Conservation (phyloP, 306 rosid species). For the Quercus wislizeni region DNA sequence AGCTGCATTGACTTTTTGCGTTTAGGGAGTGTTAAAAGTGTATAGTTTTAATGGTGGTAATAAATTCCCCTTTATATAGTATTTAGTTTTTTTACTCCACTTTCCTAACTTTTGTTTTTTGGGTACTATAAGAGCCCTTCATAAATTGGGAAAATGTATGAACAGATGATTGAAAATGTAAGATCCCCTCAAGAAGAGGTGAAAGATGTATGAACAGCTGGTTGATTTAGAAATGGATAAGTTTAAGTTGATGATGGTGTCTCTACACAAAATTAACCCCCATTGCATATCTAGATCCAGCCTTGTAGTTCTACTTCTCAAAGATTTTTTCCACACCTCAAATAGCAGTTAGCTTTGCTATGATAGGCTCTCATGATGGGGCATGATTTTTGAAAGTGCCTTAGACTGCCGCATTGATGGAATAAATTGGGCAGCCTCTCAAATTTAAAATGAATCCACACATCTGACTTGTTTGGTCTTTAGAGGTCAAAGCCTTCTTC, state of each 20-base stretch:
- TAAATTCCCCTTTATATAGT: too few relatives aligned
- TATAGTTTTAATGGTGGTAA: neutral
- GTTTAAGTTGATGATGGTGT: neutral
- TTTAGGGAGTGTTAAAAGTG: neutral
- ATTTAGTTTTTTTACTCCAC: neutral
- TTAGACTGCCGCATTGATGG: too few relatives aligned
- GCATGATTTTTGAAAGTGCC: too few relatives aligned
- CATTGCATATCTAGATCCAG: neutral
- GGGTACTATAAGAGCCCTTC: neutral
- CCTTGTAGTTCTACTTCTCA: neutral
- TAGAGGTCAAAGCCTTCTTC: too few relatives aligned
- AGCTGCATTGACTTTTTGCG: neutral
- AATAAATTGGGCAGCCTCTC: too few relatives aligned
- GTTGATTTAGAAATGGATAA: neutral
- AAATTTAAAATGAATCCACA: too few relatives aligned
- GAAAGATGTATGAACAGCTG: too few relatives aligned
- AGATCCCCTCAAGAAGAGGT: too few relatives aligned
- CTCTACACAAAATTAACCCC: neutral
- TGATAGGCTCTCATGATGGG: too few relatives aligned
- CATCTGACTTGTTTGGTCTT: too few relatives aligned
- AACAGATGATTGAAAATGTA: neutral
- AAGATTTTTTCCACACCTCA: neutral
- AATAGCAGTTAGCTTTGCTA: neutral
- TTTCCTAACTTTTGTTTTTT: neutral
- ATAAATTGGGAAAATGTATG: neutral